These are phyloP conservation scores for Pythium aphanidermatum DNA, from an alignment of 352 stramenopile genomes.

Conservation along the genomic window DNA sequence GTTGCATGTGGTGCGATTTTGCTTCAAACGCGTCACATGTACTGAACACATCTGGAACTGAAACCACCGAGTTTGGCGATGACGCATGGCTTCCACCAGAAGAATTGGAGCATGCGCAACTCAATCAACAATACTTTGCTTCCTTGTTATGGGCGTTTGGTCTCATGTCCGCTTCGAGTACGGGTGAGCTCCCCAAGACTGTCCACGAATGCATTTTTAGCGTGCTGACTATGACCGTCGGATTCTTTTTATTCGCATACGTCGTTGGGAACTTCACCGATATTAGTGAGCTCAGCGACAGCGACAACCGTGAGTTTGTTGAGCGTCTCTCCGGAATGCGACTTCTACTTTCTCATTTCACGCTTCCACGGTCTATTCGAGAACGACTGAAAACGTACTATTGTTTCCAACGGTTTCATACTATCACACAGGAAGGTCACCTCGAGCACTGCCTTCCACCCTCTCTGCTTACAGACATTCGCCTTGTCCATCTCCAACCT, in stretches of 20 bases:
- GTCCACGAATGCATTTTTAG: slow-evolving; percentile 29
- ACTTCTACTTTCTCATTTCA: slow-evolving; percentile 35
- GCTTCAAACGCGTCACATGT: slow-evolving; percentile 30
- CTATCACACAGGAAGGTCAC: slow-evolving; percentile 44
- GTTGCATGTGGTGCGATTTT: slow-evolving; percentile 53
- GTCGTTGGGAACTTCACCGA: slow-evolving; percentile 43
- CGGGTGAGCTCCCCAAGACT: slow-evolving; percentile 30
- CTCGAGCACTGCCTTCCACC: slow-evolving; percentile 39
- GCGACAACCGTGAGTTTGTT: slow-evolving; percentile 46
- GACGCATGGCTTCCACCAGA: slow-evolving; percentile 32
- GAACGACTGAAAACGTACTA: slow-evolving; percentile 41
- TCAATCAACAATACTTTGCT: slow-evolving; percentile 26
- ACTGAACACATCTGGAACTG: neutral
- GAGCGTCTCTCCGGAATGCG: slow-evolving; percentile 36
- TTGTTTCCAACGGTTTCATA: slow-evolving; percentile 48
- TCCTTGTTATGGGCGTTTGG: slow-evolving; percentile 39
- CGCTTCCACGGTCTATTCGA: slow-evolving; percentile 26
- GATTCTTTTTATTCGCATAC: slow-evolving; percentile 44
- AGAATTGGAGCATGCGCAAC: slow-evolving; percentile 17
- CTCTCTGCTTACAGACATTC: slow-evolving; percentile 47
- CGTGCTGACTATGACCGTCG: slow-evolving; percentile 31
- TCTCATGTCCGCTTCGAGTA: slow-evolving; percentile 34
- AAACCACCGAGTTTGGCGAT: slow-evolving; percentile 28
- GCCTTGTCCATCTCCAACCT: slow-evolving; percentile 33
- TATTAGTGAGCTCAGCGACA: slow-evolving; percentile 36